Evolutionary conservation across 768 basidiomycete species (phyloP), one percentile per base, ranked within the genome.

Genomic region (Sarcodon aspratus): DNA sequence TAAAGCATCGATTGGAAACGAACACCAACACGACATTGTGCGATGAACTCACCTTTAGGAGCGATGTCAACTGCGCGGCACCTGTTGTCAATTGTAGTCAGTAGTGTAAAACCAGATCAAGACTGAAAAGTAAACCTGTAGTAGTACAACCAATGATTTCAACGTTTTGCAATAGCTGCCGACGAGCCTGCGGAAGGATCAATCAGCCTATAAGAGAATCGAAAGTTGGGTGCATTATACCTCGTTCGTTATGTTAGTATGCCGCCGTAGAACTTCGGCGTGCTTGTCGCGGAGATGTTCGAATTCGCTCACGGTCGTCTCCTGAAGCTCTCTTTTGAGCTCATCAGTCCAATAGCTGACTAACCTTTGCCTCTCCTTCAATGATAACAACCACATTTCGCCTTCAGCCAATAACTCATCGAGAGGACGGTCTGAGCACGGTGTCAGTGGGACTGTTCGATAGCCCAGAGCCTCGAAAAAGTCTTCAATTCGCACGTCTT

Each of bases 131-230:
- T 18, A 18, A 37, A 81, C 83, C 84, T 18, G 79, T 85, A 0
- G 85, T 88, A 0, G 86, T 89, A 52, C 84, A 86, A 6, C 82
- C 87, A 43, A 88, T 75, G 15, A 89, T 69, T 55, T 85, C 75
- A 0, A 75, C 69, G 6, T 68, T 60, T 33, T 61, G 57, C 6
- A 89, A 66, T 6, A 89, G 61, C 6, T 69, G 67, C 0, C 78
- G 72, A 9, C 80, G 72, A 45, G 68, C 63, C 85, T 88, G 53
- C 1, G 7, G 10, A 21, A 33, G 44, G 10, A 35, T 11, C 33
- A 17, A 33, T 13, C 6, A 18, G 2, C 47, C 3, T 48, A 36
- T 10, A 33, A 35, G 6, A 21, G 36, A 47, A 27, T 27, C 21
- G 21, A 27, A 27, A 27, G 21, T 27, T 27, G 21, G 43, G 31